phyloP scores from a whole-genome alignment of 2,329 filamentous ascomycete genomes.

The Ascocoryne sarcoides region DNA sequence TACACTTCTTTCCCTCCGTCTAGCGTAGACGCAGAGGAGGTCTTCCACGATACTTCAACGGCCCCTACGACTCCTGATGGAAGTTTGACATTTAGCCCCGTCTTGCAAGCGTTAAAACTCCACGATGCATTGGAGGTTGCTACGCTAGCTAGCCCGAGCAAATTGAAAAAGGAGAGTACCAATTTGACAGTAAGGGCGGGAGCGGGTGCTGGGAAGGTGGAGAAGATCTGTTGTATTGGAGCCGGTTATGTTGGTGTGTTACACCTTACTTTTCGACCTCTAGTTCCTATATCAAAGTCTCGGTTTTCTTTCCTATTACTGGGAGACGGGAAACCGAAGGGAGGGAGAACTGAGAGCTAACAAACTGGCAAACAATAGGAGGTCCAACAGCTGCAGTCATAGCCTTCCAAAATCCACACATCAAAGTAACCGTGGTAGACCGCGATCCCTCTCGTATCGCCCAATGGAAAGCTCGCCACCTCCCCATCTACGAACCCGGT shows the following conservation, averaged over 20 bases:
- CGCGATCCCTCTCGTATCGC: constrained; percentile 55
- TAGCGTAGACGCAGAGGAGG: constrained; percentile 27
- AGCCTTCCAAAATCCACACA: constrained; percentile 61
- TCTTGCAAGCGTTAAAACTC: constrained; percentile 28
- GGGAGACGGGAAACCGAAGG: background rate
- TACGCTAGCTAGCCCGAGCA: background rate
- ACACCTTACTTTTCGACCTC: background rate
- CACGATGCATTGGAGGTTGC: constrained; percentile 17
- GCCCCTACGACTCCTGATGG: constrained; percentile 38
- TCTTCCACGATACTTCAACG: constrained; percentile 29
- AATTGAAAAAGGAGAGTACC: constrained; percentile 1
- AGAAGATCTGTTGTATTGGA: constrained; percentile 64
- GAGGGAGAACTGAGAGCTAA: background rate
- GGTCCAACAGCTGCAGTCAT: constrained; percentile 69
- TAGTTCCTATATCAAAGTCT: too few relatives aligned
- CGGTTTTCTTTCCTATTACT: background rate
- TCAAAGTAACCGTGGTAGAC: constrained; percentile 69
- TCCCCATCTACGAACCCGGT: constrained; percentile 70
- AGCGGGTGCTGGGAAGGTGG: constrained; percentile 26
- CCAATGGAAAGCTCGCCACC: constrained; percentile 63
- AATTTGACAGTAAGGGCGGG: constrained; percentile 5
- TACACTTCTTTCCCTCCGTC: constrained; percentile 14
- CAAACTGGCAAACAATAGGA: constrained; percentile 32
- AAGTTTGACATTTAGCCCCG: constrained; percentile 35
- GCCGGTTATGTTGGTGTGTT: constrained; percentile 66